A percentile compares a stretch with the other conserved stretches of the same genome.
phyloP scores from a whole-genome alignment of 2,329 filamentous ascomycete genomes.

The Penicillium sp. region DNA sequence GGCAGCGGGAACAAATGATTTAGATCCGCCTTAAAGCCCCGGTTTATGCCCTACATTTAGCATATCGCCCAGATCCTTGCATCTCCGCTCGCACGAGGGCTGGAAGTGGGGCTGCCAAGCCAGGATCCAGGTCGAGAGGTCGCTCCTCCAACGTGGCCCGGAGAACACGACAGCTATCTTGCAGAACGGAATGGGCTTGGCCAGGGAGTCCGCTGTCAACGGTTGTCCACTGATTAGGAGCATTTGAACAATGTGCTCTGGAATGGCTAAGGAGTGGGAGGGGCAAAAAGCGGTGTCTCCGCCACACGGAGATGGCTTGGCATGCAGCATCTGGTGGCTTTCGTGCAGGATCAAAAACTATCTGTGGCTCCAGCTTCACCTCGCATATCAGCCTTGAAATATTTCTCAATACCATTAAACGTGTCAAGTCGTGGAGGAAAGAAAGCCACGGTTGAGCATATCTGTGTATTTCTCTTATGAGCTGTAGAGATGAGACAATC shows the following conservation, averaged over 20 bases:
- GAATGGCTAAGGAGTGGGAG: constrained; percentile 1
- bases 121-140: constrained; percentile 2
- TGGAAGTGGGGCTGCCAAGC: constrained; percentile 12
- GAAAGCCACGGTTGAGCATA: too few relatives aligned
- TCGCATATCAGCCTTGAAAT: constrained; percentile 5
- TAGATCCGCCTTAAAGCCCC: not conserved
- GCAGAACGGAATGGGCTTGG: constrained; percentile 9
- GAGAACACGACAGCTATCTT: constrained; percentile 14
- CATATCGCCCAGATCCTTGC: constrained; percentile 4
- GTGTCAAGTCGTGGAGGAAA: too few relatives aligned
- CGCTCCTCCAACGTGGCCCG: constrained; percentile 15
- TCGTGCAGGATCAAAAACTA: constrained; percentile 14
- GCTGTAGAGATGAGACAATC: constrained; percentile 7
- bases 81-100: constrained; percentile 5
- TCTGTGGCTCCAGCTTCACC: constrained; percentile 14
- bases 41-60: constrained; percentile 6
- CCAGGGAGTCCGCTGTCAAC: constrained; percentile 4
- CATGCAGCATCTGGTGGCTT: constrained; percentile 12
- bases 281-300: constrained; percentile 22
- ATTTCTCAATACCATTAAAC: not conserved
- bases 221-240: constrained; percentile 1
- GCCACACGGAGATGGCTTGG: constrained; percentile 17
- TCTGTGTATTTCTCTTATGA: too few relatives aligned
- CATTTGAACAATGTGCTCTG: not conserved
- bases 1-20: not conserved